Base-by-base conservation (phyloP, 164 flowering plant species). In the Taxillus chinensis region DNA sequence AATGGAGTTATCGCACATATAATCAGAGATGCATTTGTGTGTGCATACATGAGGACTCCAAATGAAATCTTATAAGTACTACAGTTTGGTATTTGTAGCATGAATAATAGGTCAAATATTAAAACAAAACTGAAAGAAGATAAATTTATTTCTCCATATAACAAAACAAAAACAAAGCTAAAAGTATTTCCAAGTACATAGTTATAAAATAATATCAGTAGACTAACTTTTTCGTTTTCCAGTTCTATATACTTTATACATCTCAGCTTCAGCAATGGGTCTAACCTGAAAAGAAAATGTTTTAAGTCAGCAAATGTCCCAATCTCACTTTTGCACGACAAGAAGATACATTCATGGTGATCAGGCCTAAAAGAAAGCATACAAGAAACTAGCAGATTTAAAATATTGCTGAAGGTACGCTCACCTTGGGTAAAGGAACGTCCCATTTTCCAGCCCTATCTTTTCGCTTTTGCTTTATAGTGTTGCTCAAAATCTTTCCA, bases 371-470 rank as follows among this genome's bases (percentile, higher is more conserved):
- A 46, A 62, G 40, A 2, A 0, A 37, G 17, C 63, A 52, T 17
- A 46, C 55, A 6, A 40, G 48, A 15, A 41, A 13, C 5, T 46
- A 11, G 51, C 51, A 8, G 4, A 48, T 48, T 17, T 45, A 14
- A 3, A 5, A 62, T 64, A n/a, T 58, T 40, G 16, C 8, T 45
- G 16, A 57, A 62, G 41, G 41, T n/a, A 40, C 59, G 27, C 57
- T 39, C 68, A 89, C 99, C 96, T 90, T 93, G 40, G 99, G 99
- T 48, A 93, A 73, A 60, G 99, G 99, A 54, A 93, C 99, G 57
- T 93, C 96, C 99, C 99, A 93, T 77, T 90, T 93, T 46, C 99
- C 99, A 71, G 99, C 97, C 73, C 82, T 93, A 76, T 93, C 99
- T 67, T 93, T 93, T 74, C 99, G 83, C 80, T 93, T 93, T 69